Evolutionary conservation across 2,329 filamentous ascomycete species (phyloP), one percentile per base, ranked within the genome.

Genomic region (Rhinocladiella mackenziei): DNA sequence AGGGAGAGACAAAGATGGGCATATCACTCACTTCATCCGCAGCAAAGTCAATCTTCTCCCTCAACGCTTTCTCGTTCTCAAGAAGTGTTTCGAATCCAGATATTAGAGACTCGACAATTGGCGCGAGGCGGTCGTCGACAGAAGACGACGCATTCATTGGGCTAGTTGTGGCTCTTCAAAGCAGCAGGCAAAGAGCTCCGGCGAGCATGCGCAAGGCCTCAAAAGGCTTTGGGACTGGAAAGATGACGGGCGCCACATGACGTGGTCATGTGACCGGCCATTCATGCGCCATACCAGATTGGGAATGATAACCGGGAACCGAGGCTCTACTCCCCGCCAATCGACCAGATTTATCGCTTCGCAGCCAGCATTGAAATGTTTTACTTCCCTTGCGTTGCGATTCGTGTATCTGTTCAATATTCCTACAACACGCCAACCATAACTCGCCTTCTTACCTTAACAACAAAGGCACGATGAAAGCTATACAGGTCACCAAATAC

Each of bases 401-500:
- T n/a, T n/a, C n/a, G n/a, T n/a, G n/a, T n/a, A n/a, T n/a, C n/a
- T n/a, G n/a, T n/a, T n/a, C n/a, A n/a, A n/a, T n/a, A n/a, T n/a
- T n/a, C n/a, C n/a, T n/a, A n/a, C n/a, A n/a, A n/a, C n/a, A n/a
- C n/a, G n/a, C n/a, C n/a, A n/a, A n/a, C n/a, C n/a, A n/a, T n/a
- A n/a, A n/a, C n/a, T n/a, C n/a, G n/a, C n/a, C n/a, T n/a, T n/a
- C n/a, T n/a, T n/a, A n/a, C n/a, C n/a, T n/a, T n/a, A n/a, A n/a
- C 8, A 26, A 11, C 13, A 3, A 19, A 28, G 9, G 11, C 22
- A 51, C 23, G 31, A 58, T 58, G 56, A 52, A 51, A 43, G 55
- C 43, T 29, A 48, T 58, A 23, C 52, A 57, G 50, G 48, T 58
- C n/a, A 51, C 40, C 22, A 45, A 56, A 35, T 58, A 58, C 36